Conservation (phyloP, 2,329 filamentous ascomycete species). For the Ilyonectria sp. region DNA sequence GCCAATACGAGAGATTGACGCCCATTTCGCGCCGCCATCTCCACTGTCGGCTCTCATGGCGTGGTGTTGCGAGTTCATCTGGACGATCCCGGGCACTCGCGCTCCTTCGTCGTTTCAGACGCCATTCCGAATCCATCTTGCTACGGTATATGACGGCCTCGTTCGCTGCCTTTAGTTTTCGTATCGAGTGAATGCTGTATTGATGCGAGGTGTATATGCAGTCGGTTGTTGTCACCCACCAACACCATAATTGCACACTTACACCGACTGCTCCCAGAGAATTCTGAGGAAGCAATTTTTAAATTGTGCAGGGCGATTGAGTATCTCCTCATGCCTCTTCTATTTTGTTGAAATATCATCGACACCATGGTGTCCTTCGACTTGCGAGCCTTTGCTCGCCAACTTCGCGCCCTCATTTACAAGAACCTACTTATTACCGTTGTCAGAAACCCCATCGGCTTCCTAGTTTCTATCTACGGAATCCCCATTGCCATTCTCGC, state of each 20-base stretch:
- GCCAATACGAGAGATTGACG: constrained; percentile 20
- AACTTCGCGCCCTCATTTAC: constrained; percentile 29
- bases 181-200: no score
- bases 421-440: constrained; percentile 36
- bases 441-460: constrained; percentile 31
- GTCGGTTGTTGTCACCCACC: no score
- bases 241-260: no score
- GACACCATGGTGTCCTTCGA: no score
- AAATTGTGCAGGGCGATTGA: no score
- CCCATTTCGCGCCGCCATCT: background rate
- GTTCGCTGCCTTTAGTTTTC: no score
- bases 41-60: background rate
- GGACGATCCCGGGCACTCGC: constrained; percentile 6
- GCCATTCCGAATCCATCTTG: background rate
- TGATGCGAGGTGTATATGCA: no score
- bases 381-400: constrained; percentile 23
- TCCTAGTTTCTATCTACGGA: constrained; percentile 42
- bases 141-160: no score
- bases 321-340: no score
- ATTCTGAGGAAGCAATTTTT: no score
- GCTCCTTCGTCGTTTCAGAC: constrained; percentile 14
- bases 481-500: constrained; percentile 50
- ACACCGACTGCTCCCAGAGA: no score
- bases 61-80: constrained; percentile 1
- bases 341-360: no score